Evolutionary conservation across 1,284 basidiomycete genomes (phyloP).

Genomic region (Schizophyllum commune): DNA sequence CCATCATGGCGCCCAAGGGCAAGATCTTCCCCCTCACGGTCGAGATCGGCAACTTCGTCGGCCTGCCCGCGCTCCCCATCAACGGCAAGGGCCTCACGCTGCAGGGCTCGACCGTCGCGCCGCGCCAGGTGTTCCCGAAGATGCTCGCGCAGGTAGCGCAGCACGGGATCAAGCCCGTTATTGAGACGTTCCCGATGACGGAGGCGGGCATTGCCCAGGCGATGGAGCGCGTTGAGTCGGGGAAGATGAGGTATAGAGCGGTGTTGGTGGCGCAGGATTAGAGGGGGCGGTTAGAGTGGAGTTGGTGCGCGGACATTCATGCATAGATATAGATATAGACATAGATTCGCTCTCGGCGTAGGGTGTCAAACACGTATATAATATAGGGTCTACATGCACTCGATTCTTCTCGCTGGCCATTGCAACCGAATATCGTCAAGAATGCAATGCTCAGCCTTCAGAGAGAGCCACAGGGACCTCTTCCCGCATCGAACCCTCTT

Average conservation of each 20-base stretch:
- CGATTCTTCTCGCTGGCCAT: too few relatives aligned
- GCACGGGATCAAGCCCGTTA: conserved; percentile 14
- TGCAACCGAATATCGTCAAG: too few relatives aligned
- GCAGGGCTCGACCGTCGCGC: conserved; percentile 5
- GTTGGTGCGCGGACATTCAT: too few relatives aligned
- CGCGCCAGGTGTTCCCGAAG: conserved; percentile 3
- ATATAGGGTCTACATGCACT: too few relatives aligned
- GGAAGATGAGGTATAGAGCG: conserved; percentile 23
- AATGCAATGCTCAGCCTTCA: too few relatives aligned
- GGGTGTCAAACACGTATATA: too few relatives aligned
- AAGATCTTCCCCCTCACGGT: conserved; percentile 9
- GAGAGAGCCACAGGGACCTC: too few relatives aligned
- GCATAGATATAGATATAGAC: too few relatives aligned
- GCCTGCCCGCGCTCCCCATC: conserved; percentile 6
- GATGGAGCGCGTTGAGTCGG: conserved; percentile 17
- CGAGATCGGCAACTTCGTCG: neutral
- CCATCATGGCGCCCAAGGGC: conserved; percentile 3
- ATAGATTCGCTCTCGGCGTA: too few relatives aligned
- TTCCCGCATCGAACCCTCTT: too few relatives aligned
- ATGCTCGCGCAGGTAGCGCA: conserved; percentile 8
- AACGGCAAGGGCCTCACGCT: conserved; percentile 1
- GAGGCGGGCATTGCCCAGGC: conserved; percentile 23
- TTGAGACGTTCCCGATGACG: conserved; percentile 21
- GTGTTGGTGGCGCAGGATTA: conserved; percentile 17
- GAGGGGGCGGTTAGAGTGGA: too few relatives aligned